These are phyloP conservation scores for Trichosporon asahii DNA, from an alignment of 1,284 basidiomycete genomes.

Conservation along the genomic window DNA sequence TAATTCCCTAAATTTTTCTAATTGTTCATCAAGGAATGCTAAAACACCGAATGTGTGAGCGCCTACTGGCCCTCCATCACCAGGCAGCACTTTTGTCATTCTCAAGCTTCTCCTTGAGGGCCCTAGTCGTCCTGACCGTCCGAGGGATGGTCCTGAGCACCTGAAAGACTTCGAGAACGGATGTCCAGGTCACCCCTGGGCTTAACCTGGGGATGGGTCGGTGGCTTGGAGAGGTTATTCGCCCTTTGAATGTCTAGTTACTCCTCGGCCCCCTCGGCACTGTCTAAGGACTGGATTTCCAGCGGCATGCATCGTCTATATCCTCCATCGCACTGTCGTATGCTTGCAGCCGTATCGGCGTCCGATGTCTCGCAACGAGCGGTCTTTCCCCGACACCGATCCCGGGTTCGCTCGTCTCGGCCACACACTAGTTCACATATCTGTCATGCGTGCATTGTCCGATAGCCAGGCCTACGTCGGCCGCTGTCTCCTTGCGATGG, in stretches of 20 bases:
- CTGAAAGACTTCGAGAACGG: neutral
- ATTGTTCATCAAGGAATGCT: neutral
- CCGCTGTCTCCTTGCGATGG: neutral
- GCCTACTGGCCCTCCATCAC: neutral
- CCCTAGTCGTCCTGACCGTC: neutral
- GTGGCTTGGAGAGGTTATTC: constrained; percentile 9
- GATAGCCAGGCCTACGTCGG: neutral
- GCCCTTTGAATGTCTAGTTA: neutral
- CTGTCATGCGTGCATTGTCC: neutral
- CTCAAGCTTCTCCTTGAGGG: neutral
- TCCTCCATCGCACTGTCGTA: neutral
- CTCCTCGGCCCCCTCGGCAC: constrained; percentile 1
- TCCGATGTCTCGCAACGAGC: neutral
- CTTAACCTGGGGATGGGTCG: neutral
- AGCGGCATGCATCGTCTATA: neutral
- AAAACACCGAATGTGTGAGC: neutral
- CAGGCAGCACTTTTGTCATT: neutral
- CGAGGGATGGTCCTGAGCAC: neutral
- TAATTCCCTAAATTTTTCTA: constrained; percentile 4
- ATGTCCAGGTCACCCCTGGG: neutral
- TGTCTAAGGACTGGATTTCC: neutral
- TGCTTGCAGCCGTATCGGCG: neutral
- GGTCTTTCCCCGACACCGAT: neutral
- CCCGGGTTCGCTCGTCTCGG: neutral
- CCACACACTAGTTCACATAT: neutral